phyloP scores from a whole-genome alignment of 2,329 filamentous ascomycete species.

The Fusarium armeniacum region DNA sequence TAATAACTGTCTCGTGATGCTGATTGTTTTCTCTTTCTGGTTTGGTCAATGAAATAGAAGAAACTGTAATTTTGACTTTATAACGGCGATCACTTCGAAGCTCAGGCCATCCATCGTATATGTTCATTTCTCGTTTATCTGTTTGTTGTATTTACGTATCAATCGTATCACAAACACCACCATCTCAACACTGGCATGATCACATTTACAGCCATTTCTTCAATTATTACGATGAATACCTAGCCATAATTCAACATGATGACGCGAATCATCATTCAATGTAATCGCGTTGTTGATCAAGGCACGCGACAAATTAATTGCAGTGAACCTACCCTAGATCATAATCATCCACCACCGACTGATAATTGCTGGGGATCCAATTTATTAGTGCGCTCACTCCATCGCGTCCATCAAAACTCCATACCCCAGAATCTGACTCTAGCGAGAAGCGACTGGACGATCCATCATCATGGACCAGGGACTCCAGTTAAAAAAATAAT shows the following conservation, averaged over 20 bases:
- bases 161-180: constrained; percentile 4
- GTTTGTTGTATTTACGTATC: neutral
- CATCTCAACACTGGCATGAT: neutral
- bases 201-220: neutral
- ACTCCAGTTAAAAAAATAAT: constrained; percentile 10
- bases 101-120: neutral
- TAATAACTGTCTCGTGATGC: constrained; percentile 9
- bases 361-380: neutral
- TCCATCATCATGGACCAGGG: constrained; percentile 1
- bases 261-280: neutral
- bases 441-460: neutral
- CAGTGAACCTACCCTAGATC: constrained; percentile 21
- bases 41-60: neutral
- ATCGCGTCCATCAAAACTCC: neutral
- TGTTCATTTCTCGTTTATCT: neutral
- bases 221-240: neutral
- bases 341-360: neutral
- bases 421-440: neutral
- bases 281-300: neutral
- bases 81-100: neutral
- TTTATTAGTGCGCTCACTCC: neutral
- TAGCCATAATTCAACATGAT: neutral
- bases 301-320: neutral
- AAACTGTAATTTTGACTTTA: constrained; percentile 7
- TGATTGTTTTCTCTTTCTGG: constrained; percentile 12